Evolutionary conservation across 2,329 filamentous ascomycete species (phyloP).

Genomic region (Ciborinia camelliae): DNA sequence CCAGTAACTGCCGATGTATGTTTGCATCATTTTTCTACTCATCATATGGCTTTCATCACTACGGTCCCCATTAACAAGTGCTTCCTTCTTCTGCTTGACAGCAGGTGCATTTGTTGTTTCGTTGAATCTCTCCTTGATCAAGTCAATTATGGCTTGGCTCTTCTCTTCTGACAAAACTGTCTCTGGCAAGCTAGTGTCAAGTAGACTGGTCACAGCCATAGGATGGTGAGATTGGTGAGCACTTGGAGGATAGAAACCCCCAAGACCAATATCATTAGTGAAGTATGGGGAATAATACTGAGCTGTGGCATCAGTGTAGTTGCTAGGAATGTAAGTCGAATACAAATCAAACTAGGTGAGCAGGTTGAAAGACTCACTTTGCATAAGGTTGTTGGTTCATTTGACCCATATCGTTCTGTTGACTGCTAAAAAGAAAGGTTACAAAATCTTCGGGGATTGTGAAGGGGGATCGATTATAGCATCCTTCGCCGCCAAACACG

Average conservation of each 20-base stretch:
- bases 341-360: not conserved
- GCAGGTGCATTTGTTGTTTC: slow-evolving; percentile 73
- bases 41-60: slow-evolving; percentile 63
- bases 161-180: slow-evolving; percentile 83
- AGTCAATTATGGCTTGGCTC: slow-evolving; percentile 74
- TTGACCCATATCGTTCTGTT: slow-evolving; percentile 52
- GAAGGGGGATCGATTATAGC: slow-evolving; percentile 79
- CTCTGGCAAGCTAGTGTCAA: slow-evolving; percentile 77
- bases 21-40: slow-evolving; percentile 92
- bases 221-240: slow-evolving; percentile 62
- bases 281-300: slow-evolving; percentile 51
- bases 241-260: slow-evolving; percentile 54
- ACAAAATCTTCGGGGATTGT: slow-evolving; percentile 84
- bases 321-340: slow-evolving; percentile 31
- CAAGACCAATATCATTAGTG: slow-evolving; percentile 47
- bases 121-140: slow-evolving; percentile 78
- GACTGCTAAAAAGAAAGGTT: slow-evolving; percentile 76
- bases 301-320: slow-evolving; percentile 52
- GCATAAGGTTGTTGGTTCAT: slow-evolving; percentile 48
- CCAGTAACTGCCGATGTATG: slow-evolving; percentile 93
- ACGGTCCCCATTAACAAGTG: slow-evolving; percentile 74
- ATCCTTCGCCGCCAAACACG: slow-evolving; percentile 77
- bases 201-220: slow-evolving; percentile 83
- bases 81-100: slow-evolving; percentile 68
- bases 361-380: slow-evolving; percentile 44